These are phyloP conservation scores for Sordariomycetes sp. DNA, from an alignment of 2,329 filamentous ascomycete species.

Conservation along the genomic window DNA sequence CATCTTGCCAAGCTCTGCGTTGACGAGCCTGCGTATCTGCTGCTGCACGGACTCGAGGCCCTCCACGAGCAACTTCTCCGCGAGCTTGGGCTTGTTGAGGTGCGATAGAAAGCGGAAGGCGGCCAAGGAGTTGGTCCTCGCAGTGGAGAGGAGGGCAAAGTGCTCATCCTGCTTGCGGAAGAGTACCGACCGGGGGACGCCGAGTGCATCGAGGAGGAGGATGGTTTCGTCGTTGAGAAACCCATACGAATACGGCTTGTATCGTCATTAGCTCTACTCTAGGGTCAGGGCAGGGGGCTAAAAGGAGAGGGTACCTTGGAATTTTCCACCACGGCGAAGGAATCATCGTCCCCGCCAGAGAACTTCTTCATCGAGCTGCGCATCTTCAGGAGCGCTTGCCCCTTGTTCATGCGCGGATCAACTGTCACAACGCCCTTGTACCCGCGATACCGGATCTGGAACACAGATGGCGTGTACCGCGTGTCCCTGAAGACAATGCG, in stretches of 20 bases:
- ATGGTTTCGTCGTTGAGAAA: conserved; percentile 29
- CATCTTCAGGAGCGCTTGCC: conserved; percentile 13
- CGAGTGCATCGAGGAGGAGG: conserved; percentile 24
- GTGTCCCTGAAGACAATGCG: conserved; percentile 22
- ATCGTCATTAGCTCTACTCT: neutral
- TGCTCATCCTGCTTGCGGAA: conserved; percentile 23
- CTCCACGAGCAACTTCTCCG: conserved; percentile 24
- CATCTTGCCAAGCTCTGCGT: conserved; percentile 21
- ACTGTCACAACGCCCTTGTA: conserved; percentile 30
- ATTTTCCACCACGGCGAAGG: conserved; percentile 25
- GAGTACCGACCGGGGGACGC: conserved; percentile 18
- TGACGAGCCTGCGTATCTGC: conserved; percentile 16
- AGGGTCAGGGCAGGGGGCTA: neutral
- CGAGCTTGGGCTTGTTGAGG: conserved; percentile 18
- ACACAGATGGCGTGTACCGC: conserved; percentile 25
- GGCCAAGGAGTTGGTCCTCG: conserved; percentile 13
- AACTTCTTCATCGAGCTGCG: conserved; percentile 29
- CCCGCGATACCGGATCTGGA: conserved; percentile 28
- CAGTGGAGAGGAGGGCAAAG: conserved; percentile 19
- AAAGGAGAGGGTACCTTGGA: conserved; percentile 20
- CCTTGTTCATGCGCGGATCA: conserved; percentile 16
- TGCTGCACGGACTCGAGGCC: conserved; percentile 19
- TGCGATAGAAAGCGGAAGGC: conserved; percentile 25
- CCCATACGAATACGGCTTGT: conserved; percentile 25
- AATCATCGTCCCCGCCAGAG: conserved; percentile 21